Evolutionary conservation across 2,329 filamentous ascomycete species (phyloP).

Genomic region (Colletotrichum endophyticum): DNA sequence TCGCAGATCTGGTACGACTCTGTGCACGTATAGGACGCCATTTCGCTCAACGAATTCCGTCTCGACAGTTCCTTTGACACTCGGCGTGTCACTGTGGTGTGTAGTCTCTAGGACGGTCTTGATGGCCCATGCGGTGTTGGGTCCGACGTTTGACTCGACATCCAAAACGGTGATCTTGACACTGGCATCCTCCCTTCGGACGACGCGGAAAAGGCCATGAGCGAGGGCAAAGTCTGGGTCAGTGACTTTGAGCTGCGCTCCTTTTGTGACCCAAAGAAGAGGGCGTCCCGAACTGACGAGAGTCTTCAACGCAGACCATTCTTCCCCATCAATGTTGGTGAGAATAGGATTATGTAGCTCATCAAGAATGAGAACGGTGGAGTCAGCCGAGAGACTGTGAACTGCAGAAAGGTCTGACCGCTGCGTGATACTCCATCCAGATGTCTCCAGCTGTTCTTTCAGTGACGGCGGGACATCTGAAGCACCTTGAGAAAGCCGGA

Average conservation of each 20-base stretch:
- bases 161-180: not conserved
- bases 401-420: not conserved
- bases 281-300: slow-evolving; percentile 20
- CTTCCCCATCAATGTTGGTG: not conserved
- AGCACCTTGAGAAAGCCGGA: not conserved
- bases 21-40: not conserved
- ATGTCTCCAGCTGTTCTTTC: not conserved
- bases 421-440: not conserved
- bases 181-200: not conserved
- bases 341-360: slow-evolving; percentile 3
- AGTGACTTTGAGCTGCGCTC: slow-evolving; percentile 24
- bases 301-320: slow-evolving; percentile 27
- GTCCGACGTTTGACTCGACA: not conserved
- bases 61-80: not conserved
- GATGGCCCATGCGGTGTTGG: not conserved
- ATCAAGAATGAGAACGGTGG: not conserved
- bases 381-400: too few species aligned
- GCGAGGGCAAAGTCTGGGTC: slow-evolving; percentile 23
- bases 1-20: not conserved
- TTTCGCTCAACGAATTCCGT: not conserved
- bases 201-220: not conserved
- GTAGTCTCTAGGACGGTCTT: not conserved
- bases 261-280: slow-evolving; percentile 31
- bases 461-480: not conserved
- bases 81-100: not conserved